Percentiles rank a stretch among this genome's conserved stretches.
Conservation (phyloP, 1,284 basidiomycete genomes). For the Fomitopsis betulina region DNA sequence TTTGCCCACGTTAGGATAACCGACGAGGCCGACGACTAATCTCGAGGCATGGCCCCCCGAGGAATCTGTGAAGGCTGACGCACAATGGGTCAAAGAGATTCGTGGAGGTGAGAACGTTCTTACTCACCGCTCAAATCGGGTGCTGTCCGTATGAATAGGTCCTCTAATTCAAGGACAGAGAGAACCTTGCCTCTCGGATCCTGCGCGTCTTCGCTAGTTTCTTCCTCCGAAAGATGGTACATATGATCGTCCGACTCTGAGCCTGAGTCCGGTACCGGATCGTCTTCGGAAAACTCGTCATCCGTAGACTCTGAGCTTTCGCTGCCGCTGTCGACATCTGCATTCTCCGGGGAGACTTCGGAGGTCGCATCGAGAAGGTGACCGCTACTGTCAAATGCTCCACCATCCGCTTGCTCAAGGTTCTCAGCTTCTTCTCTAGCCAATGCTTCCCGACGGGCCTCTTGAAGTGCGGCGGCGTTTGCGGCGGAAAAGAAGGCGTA, state of each 20-base stretch:
- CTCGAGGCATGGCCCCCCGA: conserved; percentile 61
- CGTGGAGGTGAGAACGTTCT: neutral
- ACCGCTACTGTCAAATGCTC: conserved; percentile 9
- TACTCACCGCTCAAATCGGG: conserved; percentile 70
- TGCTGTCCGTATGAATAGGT: conserved; percentile 74
- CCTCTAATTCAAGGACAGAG: conserved; percentile 87
- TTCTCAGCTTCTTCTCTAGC: conserved; percentile 21
- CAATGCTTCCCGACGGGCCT: conserved; percentile 58
- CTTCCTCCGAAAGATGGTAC: conserved; percentile 39
- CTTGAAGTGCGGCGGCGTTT: conserved; percentile 82
- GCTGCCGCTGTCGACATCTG: conserved; percentile 26
- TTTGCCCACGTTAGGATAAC: conserved; percentile 99
- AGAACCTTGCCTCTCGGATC: conserved; percentile 79
- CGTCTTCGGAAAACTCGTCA: conserved; percentile 11
- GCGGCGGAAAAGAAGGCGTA: conserved; percentile 98
- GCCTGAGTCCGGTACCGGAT: conserved; percentile 9
- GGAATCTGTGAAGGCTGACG: conserved; percentile 60
- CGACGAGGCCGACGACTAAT: conserved; percentile 90
- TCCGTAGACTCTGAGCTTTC: conserved; percentile 26
- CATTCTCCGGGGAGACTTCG: conserved; percentile 18
- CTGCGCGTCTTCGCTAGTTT: conserved; percentile 45
- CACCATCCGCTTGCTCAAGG: conserved; percentile 13
- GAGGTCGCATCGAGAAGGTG: conserved; percentile 5
- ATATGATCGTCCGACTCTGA: conserved; percentile 11
- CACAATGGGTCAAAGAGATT: conserved; percentile 2